A percentile compares a stretch with the other conserved stretches of the same genome.
These are phyloP conservation scores for Madurella fahalii DNA, from an alignment of 2,329 filamentous ascomycete genomes.

Conservation along the genomic window DNA sequence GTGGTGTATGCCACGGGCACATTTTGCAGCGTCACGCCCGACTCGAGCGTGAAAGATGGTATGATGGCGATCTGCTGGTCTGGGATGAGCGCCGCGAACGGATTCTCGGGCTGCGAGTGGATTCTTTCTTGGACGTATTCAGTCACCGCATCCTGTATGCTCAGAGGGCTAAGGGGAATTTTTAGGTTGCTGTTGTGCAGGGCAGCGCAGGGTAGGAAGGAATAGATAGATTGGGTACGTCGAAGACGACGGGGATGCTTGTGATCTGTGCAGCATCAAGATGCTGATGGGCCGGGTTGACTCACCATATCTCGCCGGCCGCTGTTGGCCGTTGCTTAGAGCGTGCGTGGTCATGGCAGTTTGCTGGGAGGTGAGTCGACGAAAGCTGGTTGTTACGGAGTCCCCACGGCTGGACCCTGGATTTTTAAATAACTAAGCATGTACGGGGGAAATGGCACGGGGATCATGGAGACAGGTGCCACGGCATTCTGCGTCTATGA, in stretches of 20 bases:
- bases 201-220: no score
- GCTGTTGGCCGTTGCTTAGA: conserved; percentile 13
- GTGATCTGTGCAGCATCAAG: no score
- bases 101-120: conserved; percentile 79
- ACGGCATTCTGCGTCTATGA: neutral
- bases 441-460: neutral
- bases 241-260: conserved; percentile 14
- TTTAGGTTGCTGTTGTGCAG: conserved; percentile 7
- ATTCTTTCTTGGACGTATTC: conserved; percentile 64
- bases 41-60: conserved; percentile 88
- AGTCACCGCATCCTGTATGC: conserved; percentile 43
- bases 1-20: conserved; percentile 66
- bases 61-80: conserved; percentile 84
- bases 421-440: no score
- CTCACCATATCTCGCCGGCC: conserved; percentile 26
- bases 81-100: conserved; percentile 78
- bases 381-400: neutral
- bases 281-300: neutral
- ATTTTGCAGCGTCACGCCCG: conserved; percentile 78
- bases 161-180: neutral
- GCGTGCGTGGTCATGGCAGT: conserved; percentile 17
- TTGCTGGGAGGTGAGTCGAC: neutral
- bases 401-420: neutral
- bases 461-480: neutral
- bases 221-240: conserved; percentile 5